phyloP scores from a whole-genome alignment of 306 rosid species.

The Begonia fuchsioides region DNA sequence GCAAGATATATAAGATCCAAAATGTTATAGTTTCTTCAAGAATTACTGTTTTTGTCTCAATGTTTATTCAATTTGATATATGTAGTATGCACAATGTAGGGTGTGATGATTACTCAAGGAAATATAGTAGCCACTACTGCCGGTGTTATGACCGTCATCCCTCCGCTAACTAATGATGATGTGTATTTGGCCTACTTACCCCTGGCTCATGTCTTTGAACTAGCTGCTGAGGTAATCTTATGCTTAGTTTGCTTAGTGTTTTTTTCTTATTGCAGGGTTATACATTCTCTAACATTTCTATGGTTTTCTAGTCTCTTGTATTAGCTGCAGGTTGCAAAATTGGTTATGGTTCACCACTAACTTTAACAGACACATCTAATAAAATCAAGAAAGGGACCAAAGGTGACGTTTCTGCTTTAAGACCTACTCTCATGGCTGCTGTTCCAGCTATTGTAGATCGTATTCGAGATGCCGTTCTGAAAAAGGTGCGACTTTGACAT shows the following conservation, averaged over 20 bases:
- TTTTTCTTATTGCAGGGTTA: too few species aligned
- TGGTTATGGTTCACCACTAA: conserved; percentile 69
- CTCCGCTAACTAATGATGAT: conserved; percentile 45
- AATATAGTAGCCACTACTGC: conserved; percentile 77
- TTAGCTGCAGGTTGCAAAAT: conserved; percentile 55
- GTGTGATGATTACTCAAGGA: conserved; percentile 91
- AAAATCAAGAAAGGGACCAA: conserved; percentile 85
- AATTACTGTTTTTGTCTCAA: too few species aligned
- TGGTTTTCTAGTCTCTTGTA: conserved; percentile 58
- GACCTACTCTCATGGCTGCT: conserved; percentile 70
- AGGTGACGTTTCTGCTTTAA: conserved; percentile 62
- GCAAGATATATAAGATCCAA: too few species aligned
- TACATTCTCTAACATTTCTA: background rate
- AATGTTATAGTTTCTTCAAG: too few species aligned
- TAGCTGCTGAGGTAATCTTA: conserved; percentile 72
- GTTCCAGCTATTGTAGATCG: conserved; percentile 94
- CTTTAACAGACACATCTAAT: conserved; percentile 70
- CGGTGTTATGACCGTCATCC: conserved; percentile 63
- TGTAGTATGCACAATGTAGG: conserved; percentile 32
- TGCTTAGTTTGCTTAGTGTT: too few species aligned
- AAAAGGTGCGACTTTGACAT: conserved; percentile 35
- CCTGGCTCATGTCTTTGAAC: conserved; percentile 84
- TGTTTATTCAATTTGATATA: background rate
- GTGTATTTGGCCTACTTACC: conserved; percentile 87
- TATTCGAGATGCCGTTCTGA: conserved; percentile 68